phyloP scores from a whole-genome alignment of 2,329 filamentous ascomycete species.

The Fusarium zealandicum region DNA sequence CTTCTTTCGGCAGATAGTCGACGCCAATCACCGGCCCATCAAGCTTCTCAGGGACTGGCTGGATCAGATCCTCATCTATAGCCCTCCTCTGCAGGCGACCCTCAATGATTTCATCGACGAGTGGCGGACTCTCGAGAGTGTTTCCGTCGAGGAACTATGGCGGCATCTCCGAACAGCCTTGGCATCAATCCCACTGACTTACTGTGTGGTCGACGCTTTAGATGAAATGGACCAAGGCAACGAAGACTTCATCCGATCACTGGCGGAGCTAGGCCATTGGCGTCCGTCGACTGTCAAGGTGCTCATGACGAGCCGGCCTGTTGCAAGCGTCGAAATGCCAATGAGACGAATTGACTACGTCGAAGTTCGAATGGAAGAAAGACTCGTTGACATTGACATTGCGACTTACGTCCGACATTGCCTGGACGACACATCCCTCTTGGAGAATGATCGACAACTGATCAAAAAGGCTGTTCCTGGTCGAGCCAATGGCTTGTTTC shows the following conservation, averaged over 20 bases:
- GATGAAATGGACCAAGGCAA: slow-evolving; percentile 56
- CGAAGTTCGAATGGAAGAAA: slow-evolving; percentile 48
- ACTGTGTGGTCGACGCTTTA: slow-evolving; percentile 53
- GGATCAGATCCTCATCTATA: slow-evolving; percentile 45
- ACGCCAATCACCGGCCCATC: slow-evolving; percentile 45
- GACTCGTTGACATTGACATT: slow-evolving; percentile 52
- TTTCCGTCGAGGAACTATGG: slow-evolving; percentile 43
- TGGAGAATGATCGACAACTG: slow-evolving; percentile 19
- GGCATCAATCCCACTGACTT: slow-evolving; percentile 37
- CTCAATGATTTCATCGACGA: slow-evolving; percentile 30
- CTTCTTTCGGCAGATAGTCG: slow-evolving; percentile 51
- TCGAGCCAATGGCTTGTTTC: slow-evolving; percentile 32
- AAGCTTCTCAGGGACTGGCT: slow-evolving; percentile 48
- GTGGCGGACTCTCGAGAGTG: slow-evolving; percentile 3
- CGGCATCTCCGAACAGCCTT: slow-evolving; percentile 40
- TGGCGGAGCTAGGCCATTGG: slow-evolving; percentile 45
- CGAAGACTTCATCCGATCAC: slow-evolving; percentile 42
- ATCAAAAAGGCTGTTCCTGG: slow-evolving; percentile 29
- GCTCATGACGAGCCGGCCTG: slow-evolving; percentile 53
- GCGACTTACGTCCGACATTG: slow-evolving; percentile 45
- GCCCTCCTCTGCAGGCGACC: slow-evolving; percentile 40
- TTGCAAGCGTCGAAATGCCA: slow-evolving; percentile 41
- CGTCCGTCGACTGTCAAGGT: slow-evolving; percentile 49
- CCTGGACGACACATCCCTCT: slow-evolving; percentile 24
- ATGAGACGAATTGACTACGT: slow-evolving; percentile 41